phyloP scores from a whole-genome alignment of 2,329 filamentous ascomycete species.

The Colletotrichum tropicicola region DNA sequence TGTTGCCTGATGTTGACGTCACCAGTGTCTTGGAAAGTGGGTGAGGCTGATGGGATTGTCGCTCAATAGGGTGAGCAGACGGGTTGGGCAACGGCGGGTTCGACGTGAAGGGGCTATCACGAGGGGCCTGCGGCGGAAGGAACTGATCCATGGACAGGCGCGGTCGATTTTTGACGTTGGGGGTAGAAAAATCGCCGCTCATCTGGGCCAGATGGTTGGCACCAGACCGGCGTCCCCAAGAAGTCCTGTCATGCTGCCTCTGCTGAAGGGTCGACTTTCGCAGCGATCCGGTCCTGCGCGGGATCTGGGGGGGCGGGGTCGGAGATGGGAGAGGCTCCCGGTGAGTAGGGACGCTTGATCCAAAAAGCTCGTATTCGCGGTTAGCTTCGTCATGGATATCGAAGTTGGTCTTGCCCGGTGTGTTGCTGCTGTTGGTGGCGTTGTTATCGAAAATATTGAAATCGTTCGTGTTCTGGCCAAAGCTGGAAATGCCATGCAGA shows the following conservation, averaged over 20 bases:
- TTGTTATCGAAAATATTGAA: slow-evolving; percentile 81
- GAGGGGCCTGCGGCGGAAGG: slow-evolving; percentile 66
- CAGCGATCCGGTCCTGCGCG: slow-evolving; percentile 78
- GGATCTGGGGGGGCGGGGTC: slow-evolving; percentile 62
- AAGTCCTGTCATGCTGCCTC: slow-evolving; percentile 75
- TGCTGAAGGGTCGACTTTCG: slow-evolving; percentile 90
- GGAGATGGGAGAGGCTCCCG: slow-evolving; percentile 54
- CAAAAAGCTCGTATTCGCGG: slow-evolving; percentile 64
- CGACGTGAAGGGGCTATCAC: slow-evolving; percentile 71
- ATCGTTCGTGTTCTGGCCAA: slow-evolving; percentile 60
- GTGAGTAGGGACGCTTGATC: slow-evolving; percentile 38
- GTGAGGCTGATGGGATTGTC: slow-evolving; percentile 69
- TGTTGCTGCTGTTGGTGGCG: slow-evolving; percentile 45
- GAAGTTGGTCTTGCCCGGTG: slow-evolving; percentile 53
- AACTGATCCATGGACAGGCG: slow-evolving; percentile 85
- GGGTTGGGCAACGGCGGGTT: slow-evolving; percentile 61
- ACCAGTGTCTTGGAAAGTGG: slow-evolving; percentile 88
- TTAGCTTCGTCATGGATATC: slow-evolving; percentile 50
- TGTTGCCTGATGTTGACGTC: slow-evolving; percentile 86
- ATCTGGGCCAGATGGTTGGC: slow-evolving; percentile 64
- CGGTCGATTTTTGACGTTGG: slow-evolving; percentile 68
- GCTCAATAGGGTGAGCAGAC: slow-evolving; percentile 60
- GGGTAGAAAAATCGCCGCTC: slow-evolving; percentile 62
- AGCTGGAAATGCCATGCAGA: slow-evolving; percentile 76
- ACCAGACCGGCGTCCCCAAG: slow-evolving; percentile 67